These are phyloP conservation scores for Candida taoyuanica DNA, from an alignment of 805 yeast species.

Conservation along the genomic window DNA sequence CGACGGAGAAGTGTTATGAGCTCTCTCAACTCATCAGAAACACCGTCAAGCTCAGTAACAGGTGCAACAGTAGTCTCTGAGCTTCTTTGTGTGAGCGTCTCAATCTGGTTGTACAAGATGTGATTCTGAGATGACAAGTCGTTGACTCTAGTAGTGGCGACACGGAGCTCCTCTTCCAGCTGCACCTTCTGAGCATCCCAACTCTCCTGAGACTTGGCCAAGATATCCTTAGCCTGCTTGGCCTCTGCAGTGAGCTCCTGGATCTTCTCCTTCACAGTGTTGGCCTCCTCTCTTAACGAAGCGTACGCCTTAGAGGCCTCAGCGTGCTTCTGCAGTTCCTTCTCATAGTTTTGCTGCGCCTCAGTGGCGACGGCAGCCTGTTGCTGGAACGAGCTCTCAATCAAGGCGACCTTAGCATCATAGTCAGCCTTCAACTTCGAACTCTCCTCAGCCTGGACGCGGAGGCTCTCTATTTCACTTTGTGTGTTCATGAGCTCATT, in stretches of 20 bases:
- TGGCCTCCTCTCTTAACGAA: constrained; percentile 35
- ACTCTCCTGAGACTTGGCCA: constrained; percentile 36
- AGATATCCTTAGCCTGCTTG: constrained; percentile 28
- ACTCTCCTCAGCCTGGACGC: constrained; percentile 20
- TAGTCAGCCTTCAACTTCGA: constrained; percentile 28
- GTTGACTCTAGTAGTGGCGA: constrained; percentile 40
- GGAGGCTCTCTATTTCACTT: constrained; percentile 16
- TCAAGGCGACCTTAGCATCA: constrained; percentile 27
- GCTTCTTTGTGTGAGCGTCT: constrained; percentile 29
- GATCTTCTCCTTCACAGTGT: constrained; percentile 27
- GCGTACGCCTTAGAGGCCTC: constrained; percentile 41
- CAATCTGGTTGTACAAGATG: constrained; percentile 65
- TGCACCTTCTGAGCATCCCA: constrained; percentile 42
- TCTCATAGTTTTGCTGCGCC: constrained; percentile 50
- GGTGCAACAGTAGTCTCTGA: constrained; percentile 1
- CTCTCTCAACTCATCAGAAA: constrained; percentile 38
- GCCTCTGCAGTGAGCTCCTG: constrained; percentile 27
- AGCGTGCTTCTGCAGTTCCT: constrained; percentile 51
- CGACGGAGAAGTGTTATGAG: constrained; percentile 61
- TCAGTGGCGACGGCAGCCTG: constrained; percentile 45
- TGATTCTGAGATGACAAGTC: constrained; percentile 66
- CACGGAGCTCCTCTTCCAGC: constrained; percentile 44
- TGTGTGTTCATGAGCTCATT: constrained; percentile 15
- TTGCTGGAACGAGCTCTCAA: constrained; percentile 34
- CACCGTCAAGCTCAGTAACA: constrained; percentile 14